Evolutionary conservation across 441 rosid genomes (phyloP), one percentile per base, ranked within the genome.

Genomic region (Manihot esculenta): DNA sequence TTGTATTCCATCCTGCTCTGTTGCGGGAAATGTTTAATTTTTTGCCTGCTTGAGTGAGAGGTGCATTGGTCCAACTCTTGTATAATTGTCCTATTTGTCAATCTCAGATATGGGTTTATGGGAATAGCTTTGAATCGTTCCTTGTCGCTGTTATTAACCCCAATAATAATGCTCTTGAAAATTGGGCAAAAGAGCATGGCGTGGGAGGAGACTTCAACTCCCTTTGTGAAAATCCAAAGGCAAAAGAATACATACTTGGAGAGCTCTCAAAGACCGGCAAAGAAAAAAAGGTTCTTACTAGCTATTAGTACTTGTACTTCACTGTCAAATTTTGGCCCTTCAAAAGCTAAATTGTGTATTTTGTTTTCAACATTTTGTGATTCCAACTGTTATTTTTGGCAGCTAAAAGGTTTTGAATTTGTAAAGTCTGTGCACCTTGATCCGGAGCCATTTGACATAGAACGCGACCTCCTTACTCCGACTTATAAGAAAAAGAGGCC

Each of bases 401-500:
- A 95, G 99, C 77, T 95, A 78, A 95, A 89, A 79, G 96, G 98
- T 27, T 95, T 93, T 62, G 98, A 95, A 81, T 74, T 85, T 57
- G 73, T 95, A 53, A 93, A 83, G 77, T 94, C 82, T 35, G 84
- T 91, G 66, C 99, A 93, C 81, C 85, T 93, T 1, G 99, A 93
- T 35, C 94, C 99, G 0, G 88, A 79, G 53, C 85, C 97, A 68
- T 95, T 93, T 26, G 94, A 95, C 78, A 87, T 93, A 57, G 97
- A 93, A 24, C 91, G 91, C 3, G 94, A 93, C 68, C 94, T 93
- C 67, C 91, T 95, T 45, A 93, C 99, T 47, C 99, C 98, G 13
- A 95, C 98, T 0, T 95, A 80, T 56, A 95, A 95, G 86, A 95
- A 88, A 86, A 95, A 93, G 86, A 85, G 99, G 78, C 97, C 97